Conservation (phyloP, 192 early-diverging fungal species). For the Rhizoclosmatium globosum region DNA sequence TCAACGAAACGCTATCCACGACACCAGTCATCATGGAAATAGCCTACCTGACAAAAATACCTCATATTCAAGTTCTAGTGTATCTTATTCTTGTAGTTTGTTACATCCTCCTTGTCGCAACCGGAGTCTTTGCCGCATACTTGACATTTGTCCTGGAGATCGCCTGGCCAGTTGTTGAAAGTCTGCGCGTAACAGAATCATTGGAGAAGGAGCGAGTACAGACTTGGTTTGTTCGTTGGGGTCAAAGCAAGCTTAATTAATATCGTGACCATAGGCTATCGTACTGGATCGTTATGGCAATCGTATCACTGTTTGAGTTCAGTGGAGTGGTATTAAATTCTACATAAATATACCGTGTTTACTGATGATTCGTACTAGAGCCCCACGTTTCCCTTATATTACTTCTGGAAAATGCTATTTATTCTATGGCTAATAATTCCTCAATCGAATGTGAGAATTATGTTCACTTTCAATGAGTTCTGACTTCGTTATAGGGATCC, state of each 20-base stretch:
- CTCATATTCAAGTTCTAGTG: neutral
- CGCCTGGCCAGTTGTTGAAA: conserved; percentile 16
- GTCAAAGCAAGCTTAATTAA: neutral
- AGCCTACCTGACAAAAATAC: conserved; percentile 13
- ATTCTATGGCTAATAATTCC: conserved; percentile 16
- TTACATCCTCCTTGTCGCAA: conserved; percentile 14
- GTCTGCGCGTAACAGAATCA: conserved; percentile 11
- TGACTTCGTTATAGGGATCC: neutral
- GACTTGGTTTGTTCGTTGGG: neutral
- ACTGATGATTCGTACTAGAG: no score
- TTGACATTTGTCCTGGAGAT: neutral
- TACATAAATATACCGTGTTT: neutral
- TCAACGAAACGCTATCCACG: conserved; percentile 4
- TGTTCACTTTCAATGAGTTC: neutral
- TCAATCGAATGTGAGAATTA: conserved; percentile 1
- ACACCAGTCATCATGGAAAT: conserved; percentile 26
- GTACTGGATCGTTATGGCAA: conserved; percentile 16
- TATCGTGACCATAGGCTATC: conserved; percentile 4
- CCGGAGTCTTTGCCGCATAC: neutral
- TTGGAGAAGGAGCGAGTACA: conserved; percentile 25
- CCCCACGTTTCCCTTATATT: conserved; percentile 21
- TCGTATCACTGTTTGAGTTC: conserved; percentile 2
- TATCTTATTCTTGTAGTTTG: neutral
- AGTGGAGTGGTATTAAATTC: neutral
- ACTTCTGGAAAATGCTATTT: conserved; percentile 20